These are phyloP conservation scores for Pelargonium australe DNA, from an alignment of 441 rosid genomes.

Conservation along the genomic window DNA sequence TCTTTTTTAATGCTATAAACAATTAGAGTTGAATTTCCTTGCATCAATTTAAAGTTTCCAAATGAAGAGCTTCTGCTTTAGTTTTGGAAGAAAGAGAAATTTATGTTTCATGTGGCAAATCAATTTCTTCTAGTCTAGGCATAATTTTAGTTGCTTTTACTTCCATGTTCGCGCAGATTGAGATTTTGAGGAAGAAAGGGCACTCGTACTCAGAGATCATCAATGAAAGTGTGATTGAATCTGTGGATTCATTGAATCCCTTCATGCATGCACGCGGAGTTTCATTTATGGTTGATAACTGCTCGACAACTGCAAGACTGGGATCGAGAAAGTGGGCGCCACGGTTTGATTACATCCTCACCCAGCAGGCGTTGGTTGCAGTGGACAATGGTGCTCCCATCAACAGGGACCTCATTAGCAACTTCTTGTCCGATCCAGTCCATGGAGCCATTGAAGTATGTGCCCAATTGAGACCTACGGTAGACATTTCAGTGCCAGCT, in stretches of 20 bases:
- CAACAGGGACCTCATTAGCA: conserved; percentile 76
- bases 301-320: conserved; percentile 87
- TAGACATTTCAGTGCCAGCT: conserved; percentile 76
- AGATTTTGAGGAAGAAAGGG: conserved; percentile 86
- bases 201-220: conserved; percentile 88
- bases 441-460: conserved; percentile 90
- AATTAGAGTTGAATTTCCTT: no score
- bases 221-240: conserved; percentile 80
- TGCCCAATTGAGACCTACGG: conserved; percentile 76
- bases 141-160: neutral
- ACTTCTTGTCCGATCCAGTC: conserved; percentile 76
- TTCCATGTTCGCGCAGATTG: conserved; percentile 44
- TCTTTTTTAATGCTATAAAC: no score
- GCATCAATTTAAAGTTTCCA: neutral
- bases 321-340: conserved; percentile 98
- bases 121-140: no score
- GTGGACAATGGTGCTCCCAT: conserved; percentile 53
- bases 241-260: conserved; percentile 82
- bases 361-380: conserved; percentile 78
- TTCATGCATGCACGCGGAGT: conserved; percentile 95
- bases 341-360: conserved; percentile 68
- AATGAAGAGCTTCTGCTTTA: no score
- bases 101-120: no score
- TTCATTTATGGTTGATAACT: conserved; percentile 95
- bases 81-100: no score